These are phyloP conservation scores for Peterozyma xylosa DNA, from an alignment of 805 yeast genomes.

Conservation along the genomic window DNA sequence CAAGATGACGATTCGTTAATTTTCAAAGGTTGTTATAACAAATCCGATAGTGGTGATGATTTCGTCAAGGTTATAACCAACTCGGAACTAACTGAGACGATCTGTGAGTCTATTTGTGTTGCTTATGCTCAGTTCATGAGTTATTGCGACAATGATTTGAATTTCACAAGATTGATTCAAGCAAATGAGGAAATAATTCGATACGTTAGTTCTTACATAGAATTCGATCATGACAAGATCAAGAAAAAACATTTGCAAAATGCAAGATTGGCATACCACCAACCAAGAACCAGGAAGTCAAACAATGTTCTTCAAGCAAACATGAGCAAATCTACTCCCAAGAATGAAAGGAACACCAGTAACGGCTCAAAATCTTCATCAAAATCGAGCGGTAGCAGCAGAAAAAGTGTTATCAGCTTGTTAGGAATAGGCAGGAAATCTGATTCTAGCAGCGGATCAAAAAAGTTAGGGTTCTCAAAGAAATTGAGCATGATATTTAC, in stretches of 20 bases:
- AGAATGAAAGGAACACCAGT: not conserved
- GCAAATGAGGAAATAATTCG: not conserved
- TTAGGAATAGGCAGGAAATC: too few relatives aligned
- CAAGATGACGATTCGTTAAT: conserved; percentile 18
- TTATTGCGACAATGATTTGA: not conserved
- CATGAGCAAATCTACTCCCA: not conserved
- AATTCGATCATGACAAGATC: not conserved
- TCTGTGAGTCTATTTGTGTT: conserved; percentile 1
- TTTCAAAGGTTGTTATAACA: conserved; percentile 13
- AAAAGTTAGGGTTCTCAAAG: too few relatives aligned
- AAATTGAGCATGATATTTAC: too few relatives aligned
- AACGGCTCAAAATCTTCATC: not conserved
- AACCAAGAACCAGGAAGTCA: not conserved
- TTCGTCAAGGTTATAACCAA: conserved; percentile 11
- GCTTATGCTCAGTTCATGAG: conserved; percentile 2
- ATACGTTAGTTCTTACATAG: not conserved
- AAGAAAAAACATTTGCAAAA: too few relatives aligned
- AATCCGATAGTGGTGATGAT: conserved; percentile 13
- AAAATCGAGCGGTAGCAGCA: too few relatives aligned
- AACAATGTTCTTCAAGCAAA: not conserved
- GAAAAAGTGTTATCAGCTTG: too few relatives aligned
- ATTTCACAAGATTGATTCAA: not conserved
- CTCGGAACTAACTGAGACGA: conserved; percentile 4
- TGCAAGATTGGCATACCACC: too few relatives aligned
- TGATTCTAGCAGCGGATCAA: too few relatives aligned